Conservation (phyloP, 306 rosid genomes). For the Pterocarpus santalinus region DNA sequence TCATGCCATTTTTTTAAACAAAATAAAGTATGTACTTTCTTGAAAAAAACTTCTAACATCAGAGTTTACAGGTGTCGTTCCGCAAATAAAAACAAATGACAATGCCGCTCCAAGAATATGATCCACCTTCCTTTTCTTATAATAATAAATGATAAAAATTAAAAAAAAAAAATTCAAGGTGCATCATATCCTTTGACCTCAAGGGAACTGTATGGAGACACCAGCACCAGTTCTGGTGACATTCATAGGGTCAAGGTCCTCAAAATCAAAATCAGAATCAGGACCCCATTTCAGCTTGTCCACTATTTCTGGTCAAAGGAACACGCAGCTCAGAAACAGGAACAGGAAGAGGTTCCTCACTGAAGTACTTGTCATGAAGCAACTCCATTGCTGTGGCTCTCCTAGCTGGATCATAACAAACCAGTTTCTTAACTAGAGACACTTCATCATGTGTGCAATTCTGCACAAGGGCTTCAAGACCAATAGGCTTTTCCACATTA, state of each 20-base stretch:
- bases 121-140: slow-evolving; percentile 38
- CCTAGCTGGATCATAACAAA: slow-evolving; percentile 76
- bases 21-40: neutral
- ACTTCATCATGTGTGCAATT: slow-evolving; percentile 59
- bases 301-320: slow-evolving; percentile 56
- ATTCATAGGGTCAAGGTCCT: slow-evolving; percentile 56
- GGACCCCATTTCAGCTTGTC: slow-evolving; percentile 53
- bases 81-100: slow-evolving; percentile 32
- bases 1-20: neutral
- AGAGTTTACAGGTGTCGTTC: slow-evolving; percentile 20
- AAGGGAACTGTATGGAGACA: slow-evolving; percentile 58
- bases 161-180: slow-evolving; percentile 20
- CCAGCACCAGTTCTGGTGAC: slow-evolving; percentile 56
- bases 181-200: slow-evolving; percentile 46
- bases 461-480: slow-evolving; percentile 68
- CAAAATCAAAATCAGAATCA: slow-evolving; percentile 68
- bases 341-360: slow-evolving; percentile 77
- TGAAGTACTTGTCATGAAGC: slow-evolving; percentile 73
- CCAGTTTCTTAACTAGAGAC: slow-evolving; percentile 62
- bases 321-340: slow-evolving; percentile 65
- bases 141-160: neutral
- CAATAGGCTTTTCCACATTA: slow-evolving; percentile 70
- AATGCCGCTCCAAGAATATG: slow-evolving; percentile 21
- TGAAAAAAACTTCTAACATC: neutral
- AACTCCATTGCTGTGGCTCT: slow-evolving; percentile 81